These are phyloP conservation scores for Blepharisma stoltei DNA, from an alignment of 73 alveolate genomes.

Conservation along the genomic window DNA sequence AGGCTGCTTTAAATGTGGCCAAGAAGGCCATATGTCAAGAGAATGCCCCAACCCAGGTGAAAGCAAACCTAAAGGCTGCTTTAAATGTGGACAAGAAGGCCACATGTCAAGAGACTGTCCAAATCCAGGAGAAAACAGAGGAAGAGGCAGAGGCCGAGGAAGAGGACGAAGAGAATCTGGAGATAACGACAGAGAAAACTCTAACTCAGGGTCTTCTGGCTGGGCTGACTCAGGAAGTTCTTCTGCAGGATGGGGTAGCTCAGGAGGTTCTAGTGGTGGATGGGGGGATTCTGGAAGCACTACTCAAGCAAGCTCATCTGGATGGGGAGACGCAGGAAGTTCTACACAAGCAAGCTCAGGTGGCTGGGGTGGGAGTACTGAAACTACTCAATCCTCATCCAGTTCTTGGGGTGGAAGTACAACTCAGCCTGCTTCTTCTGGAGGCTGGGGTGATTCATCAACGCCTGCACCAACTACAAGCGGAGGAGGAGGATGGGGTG, in stretches of 20 bases:
- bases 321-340: slow-evolving; percentile 2
- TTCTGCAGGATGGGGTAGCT: slow-evolving; percentile 5
- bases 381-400: background rate
- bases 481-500: background rate
- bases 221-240: slow-evolving; percentile 19
- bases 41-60: slow-evolving; percentile 44
- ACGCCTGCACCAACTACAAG: background rate
- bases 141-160: background rate
- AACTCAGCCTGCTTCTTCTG: background rate
- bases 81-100: slow-evolving; percentile 62
- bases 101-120: slow-evolving; percentile 74
- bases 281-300: background rate
- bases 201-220: slow-evolving; percentile 15
- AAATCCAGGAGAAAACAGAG: slow-evolving; percentile 30
- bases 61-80: slow-evolving; percentile 37
- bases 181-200: background rate
- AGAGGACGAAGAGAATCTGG: slow-evolving; percentile 33
- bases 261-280: slow-evolving; percentile 2
- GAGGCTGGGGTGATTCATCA: slow-evolving; percentile 1
- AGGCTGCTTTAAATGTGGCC: slow-evolving; percentile 56
- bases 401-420: background rate
- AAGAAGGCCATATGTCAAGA: slow-evolving; percentile 59
- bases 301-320: background rate
- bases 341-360: background rate
- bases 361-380: slow-evolving; percentile 2